These are phyloP conservation scores for Sphenostylis stenocarpa DNA, from an alignment of 306 rosid genomes.

Conservation along the genomic window DNA sequence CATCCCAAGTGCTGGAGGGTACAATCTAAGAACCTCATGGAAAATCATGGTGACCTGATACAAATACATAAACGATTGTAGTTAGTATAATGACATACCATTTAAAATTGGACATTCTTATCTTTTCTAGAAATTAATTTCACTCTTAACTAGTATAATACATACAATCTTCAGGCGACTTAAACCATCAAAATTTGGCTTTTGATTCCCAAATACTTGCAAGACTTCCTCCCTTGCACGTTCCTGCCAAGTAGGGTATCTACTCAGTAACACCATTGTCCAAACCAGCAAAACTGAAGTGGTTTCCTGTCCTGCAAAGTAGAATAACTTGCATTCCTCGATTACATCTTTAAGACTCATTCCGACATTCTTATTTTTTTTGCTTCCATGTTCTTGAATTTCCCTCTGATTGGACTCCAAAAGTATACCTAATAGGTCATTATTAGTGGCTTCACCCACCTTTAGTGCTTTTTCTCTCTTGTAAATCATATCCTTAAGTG, in stretches of 20 bases:
- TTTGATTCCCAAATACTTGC: slow-evolving; percentile 43
- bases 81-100: not conserved
- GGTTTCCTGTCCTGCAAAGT: slow-evolving; percentile 67
- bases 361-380: slow-evolving; percentile 37
- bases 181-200: slow-evolving; percentile 49
- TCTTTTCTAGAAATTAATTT: no score
- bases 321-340: slow-evolving; percentile 53
- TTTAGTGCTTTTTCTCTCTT: slow-evolving; percentile 40
- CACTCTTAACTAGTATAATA: not conserved
- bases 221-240: slow-evolving; percentile 57
- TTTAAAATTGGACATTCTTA: no score
- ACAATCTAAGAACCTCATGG: slow-evolving; percentile 63
- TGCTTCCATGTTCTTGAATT: slow-evolving; percentile 37
- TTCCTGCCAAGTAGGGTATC: slow-evolving; percentile 46
- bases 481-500: slow-evolving; percentile 40
- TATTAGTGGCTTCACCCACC: slow-evolving; percentile 34
- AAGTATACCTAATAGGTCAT: slow-evolving; percentile 42
- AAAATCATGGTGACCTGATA: slow-evolving; percentile 50
- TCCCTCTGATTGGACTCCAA: slow-evolving; percentile 53
- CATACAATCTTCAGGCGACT: slow-evolving; percentile 58
- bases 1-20: slow-evolving; percentile 27
- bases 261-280: slow-evolving; percentile 56
- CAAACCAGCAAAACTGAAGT: slow-evolving; percentile 53
- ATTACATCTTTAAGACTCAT: slow-evolving; percentile 51
- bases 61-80: not conserved